These are phyloP conservation scores for Cystobasidium tubakii DNA, from an alignment of 768 basidiomycete species.

Conservation along the genomic window DNA sequence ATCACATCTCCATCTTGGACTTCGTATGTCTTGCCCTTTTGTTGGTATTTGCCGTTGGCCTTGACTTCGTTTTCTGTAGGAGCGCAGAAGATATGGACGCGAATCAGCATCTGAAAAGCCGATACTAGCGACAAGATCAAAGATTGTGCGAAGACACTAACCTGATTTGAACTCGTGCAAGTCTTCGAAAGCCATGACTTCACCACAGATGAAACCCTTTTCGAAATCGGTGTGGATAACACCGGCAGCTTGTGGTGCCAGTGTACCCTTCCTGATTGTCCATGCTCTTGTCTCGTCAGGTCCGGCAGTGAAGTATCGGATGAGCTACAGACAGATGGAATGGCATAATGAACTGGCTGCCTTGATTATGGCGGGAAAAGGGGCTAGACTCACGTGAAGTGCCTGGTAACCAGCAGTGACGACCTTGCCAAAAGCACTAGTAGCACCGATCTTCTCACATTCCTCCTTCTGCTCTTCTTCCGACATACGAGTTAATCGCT, in stretches of 20 bases:
- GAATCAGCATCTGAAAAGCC: no score
- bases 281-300: conserved; percentile 95
- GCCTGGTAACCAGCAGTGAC: conserved; percentile 86
- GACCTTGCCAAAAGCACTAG: conserved; percentile 71
- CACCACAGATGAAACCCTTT: not conserved
- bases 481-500: conserved; percentile 63
- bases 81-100: no score
- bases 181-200: conserved; percentile 83
- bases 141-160: no score
- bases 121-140: no score
- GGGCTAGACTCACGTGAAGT: conserved; percentile 60
- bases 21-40: conserved; percentile 71
- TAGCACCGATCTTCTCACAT: conserved; percentile 68
- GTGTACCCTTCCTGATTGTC: conserved; percentile 89
- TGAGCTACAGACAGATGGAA: conserved; percentile 57
- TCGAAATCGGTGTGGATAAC: conserved; percentile 70
- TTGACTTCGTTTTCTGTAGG: conserved; percentile 71
- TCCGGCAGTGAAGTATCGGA: conserved; percentile 95
- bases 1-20: conserved; percentile 53
- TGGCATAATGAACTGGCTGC: not conserved
- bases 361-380: not conserved
- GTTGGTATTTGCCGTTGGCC: conserved; percentile 53
- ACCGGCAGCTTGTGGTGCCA: conserved; percentile 94
- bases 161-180: conserved; percentile 76
- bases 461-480: conserved; percentile 61